Conservation (phyloP, 495 filamentous ascomycete species). For the Trypethelium eluteriae region DNA sequence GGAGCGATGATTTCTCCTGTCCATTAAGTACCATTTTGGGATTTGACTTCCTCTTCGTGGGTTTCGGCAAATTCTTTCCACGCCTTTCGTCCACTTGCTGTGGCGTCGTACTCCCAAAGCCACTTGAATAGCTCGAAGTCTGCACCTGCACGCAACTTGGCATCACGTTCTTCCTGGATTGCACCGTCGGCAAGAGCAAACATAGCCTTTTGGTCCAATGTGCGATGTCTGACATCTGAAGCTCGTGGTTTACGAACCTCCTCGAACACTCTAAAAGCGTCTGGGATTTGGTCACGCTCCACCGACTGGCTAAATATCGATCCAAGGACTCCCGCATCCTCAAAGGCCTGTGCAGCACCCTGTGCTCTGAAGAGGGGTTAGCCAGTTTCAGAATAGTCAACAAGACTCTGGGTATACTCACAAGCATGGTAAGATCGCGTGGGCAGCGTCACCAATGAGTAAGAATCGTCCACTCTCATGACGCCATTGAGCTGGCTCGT, state of each 20-base stretch:
- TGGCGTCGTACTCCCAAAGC: not conserved
- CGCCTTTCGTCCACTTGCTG: not conserved
- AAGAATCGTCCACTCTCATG: not conserved
- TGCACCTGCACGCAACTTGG: not conserved
- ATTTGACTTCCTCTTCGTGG: not conserved
- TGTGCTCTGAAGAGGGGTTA: not conserved
- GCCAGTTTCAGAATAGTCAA: not conserved
- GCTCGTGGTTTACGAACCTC: not conserved
- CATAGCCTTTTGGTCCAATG: not conserved
- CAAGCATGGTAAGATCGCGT: not conserved
- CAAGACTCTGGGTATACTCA: not conserved
- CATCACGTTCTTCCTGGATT: not conserved
- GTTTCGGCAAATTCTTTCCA: not conserved
- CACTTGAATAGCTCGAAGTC: not conserved
- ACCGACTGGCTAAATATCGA: not conserved
- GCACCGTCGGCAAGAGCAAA: not conserved
- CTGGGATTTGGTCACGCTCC: not conserved
- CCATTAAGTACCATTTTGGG: not conserved
- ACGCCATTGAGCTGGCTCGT: not conserved
- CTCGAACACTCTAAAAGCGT: not conserved
- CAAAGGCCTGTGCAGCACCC: not conserved
- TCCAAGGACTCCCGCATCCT: not conserved
- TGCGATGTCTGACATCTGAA: not conserved
- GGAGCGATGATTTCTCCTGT: not conserved
- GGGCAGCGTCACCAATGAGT: not conserved